Evolutionary conservation across 768 basidiomycete genomes (phyloP).

Genomic region (Hypholoma sublateritium): DNA sequence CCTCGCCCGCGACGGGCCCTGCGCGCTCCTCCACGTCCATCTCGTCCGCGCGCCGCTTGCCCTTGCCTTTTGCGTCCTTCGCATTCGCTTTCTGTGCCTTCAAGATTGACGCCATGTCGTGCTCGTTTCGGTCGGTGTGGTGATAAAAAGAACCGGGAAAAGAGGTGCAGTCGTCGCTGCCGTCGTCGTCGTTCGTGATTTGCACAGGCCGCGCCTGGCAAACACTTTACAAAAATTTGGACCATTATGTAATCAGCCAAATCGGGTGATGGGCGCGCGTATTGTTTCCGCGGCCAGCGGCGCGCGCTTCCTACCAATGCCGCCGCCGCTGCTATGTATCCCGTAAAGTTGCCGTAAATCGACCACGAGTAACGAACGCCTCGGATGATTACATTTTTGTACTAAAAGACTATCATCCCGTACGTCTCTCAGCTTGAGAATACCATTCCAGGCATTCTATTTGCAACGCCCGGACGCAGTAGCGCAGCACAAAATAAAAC

Average conservation of each 20-base stretch:
- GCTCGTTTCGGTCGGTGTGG: background rate
- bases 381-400: too few relatives aligned
- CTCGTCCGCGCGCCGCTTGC: constrained; percentile 64
- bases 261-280: background rate
- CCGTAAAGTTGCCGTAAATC: too few relatives aligned
- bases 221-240: constrained; percentile 19
- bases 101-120: constrained; percentile 61
- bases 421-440: too few relatives aligned
- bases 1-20: constrained; percentile 46
- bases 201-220: background rate
- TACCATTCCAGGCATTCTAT: too few relatives aligned
- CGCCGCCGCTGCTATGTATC: too few relatives aligned
- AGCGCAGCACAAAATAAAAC: too few relatives aligned
- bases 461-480: too few relatives aligned
- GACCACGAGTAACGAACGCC: too few relatives aligned
- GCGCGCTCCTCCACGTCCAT: constrained; percentile 44
- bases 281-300: background rate
- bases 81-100: constrained; percentile 63
- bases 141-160: background rate
- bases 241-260: constrained; percentile 8
- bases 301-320: background rate
- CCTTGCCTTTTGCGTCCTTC: constrained; percentile 50
- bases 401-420: too few relatives aligned
- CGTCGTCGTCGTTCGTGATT: background rate
- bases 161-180: background rate